These are phyloP conservation scores for Fusarium sulawesiense DNA, from an alignment of 2,329 filamentous ascomycete species.

Conservation along the genomic window DNA sequence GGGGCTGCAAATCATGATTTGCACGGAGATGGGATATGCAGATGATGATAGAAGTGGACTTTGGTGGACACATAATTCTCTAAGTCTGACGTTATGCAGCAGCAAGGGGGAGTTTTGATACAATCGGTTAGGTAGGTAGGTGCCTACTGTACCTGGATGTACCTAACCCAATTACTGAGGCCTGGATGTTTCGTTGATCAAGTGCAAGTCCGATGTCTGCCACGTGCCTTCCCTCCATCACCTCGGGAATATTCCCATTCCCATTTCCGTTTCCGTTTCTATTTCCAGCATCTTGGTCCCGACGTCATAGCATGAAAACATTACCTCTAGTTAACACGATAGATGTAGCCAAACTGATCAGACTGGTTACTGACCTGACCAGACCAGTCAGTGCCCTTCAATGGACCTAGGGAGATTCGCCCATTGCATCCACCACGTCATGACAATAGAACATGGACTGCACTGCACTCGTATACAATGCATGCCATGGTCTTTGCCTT, in stretches of 20 bases:
- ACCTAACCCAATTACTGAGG: slow-evolving; percentile 12
- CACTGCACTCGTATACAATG: slow-evolving; percentile 1
- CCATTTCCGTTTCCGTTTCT: slow-evolving; percentile 13
- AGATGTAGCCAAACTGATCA: not conserved
- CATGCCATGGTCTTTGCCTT: slow-evolving; percentile 1
- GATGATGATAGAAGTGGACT: slow-evolving; percentile 9
- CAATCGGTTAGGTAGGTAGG: not conserved
- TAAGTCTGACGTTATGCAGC: not conserved
- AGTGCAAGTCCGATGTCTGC: slow-evolving; percentile 7
- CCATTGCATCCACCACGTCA: slow-evolving; percentile 12
- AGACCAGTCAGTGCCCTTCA: not conserved
- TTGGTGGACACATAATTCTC: not conserved
- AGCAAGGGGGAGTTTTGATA: not conserved
- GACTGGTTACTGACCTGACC: not conserved
- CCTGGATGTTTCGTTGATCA: slow-evolving; percentile 6
- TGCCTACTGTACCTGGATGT: too few relatives aligned
- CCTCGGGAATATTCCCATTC: slow-evolving; percentile 22
- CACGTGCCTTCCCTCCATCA: slow-evolving; percentile 27
- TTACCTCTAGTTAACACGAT: not conserved
- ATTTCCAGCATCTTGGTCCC: slow-evolving; percentile 1
- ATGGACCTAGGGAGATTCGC: not conserved
- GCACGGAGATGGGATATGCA: slow-evolving; percentile 4
- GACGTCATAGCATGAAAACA: slow-evolving; percentile 9
- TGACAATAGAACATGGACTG: not conserved
- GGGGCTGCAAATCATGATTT: slow-evolving; percentile 27